Percentiles rank a stretch among this genome's conserved stretches.
Conservation (phyloP, 1,284 basidiomycete species). For the Ustilago vetiveriae region DNA sequence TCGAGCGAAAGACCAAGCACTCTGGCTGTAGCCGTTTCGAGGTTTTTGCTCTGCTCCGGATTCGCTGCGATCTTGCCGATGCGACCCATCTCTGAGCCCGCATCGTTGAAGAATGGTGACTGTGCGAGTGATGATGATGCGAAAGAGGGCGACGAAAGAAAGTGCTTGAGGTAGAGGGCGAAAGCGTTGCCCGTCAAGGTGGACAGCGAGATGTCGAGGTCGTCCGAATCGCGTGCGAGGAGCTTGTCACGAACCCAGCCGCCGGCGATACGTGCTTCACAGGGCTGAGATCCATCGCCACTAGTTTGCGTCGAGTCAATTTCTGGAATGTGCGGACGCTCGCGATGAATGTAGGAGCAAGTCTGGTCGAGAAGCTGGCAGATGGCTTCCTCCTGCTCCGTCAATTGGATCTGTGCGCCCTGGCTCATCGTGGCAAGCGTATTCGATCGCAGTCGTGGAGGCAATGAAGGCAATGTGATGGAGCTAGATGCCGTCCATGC, state of each 20-base stretch:
- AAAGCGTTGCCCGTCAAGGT: constrained; percentile 88
- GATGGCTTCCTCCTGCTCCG: constrained; percentile 48
- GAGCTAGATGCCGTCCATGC: too few relatives aligned
- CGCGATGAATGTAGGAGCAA: constrained; percentile 50
- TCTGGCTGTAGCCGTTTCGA: constrained; percentile 92
- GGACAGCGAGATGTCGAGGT: constrained; percentile 91
- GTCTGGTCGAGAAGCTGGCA: constrained; percentile 60
- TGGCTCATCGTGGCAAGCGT: constrained; percentile 23
- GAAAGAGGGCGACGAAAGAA: constrained; percentile 71
- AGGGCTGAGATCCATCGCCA: constrained; percentile 18
- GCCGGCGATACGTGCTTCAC: constrained; percentile 73
- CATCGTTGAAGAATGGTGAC: constrained; percentile 67
- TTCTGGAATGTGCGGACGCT: constrained; percentile 37
- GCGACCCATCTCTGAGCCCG: constrained; percentile 51
- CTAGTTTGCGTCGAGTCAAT: constrained; percentile 39
- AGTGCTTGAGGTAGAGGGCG: constrained; percentile 81
- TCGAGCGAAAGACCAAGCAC: constrained; percentile 87
- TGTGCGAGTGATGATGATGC: constrained; percentile 65
- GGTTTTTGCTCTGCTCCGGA: constrained; percentile 96
- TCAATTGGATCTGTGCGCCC: constrained; percentile 37
- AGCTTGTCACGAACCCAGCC: constrained; percentile 99
- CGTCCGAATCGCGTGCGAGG: constrained; percentile 82
- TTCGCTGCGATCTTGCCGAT: constrained; percentile 87
- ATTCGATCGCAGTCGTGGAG: too few relatives aligned
- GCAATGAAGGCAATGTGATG: too few relatives aligned